Evolutionary conservation across 2,329 filamentous ascomycete species (phyloP).

Genomic region (Fusarium falciforme): DNA sequence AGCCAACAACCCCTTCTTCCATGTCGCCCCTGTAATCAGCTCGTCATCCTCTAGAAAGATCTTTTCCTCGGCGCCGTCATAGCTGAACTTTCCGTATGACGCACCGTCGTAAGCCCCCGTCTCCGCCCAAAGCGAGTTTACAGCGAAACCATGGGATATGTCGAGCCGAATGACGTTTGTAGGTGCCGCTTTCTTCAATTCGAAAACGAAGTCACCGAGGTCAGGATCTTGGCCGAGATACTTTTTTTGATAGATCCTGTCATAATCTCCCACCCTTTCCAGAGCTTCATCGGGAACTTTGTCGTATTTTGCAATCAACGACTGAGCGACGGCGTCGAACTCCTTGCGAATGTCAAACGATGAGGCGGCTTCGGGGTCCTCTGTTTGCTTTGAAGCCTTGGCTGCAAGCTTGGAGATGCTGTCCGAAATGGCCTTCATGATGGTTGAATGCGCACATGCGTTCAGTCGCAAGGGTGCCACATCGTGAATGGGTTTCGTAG

Average conservation of each 20-base stretch:
- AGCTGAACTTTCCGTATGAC: not conserved
- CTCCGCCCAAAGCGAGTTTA: not conserved
- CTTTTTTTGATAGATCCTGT: not conserved
- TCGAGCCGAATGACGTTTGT: not conserved
- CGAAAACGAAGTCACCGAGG: not conserved
- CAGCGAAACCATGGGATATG: not conserved
- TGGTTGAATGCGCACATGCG: not conserved
- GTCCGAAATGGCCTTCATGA: not conserved
- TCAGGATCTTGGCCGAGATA: not conserved
- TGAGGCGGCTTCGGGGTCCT: not conserved
- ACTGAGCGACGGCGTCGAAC: not conserved
- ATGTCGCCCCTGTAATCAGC: not conserved
- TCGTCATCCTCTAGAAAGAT: not conserved
- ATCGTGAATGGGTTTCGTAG: not conserved
- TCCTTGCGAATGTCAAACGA: not conserved
- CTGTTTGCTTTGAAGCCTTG: not conserved
- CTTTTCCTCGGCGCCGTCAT: not conserved
- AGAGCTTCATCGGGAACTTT: not conserved
- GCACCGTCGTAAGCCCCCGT: not conserved
- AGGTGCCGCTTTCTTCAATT: not conserved
- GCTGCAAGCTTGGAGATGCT: not conserved
- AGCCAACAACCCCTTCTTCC: not conserved
- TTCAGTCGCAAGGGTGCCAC: not conserved
- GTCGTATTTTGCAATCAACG: not conserved
- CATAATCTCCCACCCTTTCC: not conserved